Evolutionary conservation across 2,329 filamentous ascomycete genomes (phyloP).

Genomic region (Colletotrichum sp.): DNA sequence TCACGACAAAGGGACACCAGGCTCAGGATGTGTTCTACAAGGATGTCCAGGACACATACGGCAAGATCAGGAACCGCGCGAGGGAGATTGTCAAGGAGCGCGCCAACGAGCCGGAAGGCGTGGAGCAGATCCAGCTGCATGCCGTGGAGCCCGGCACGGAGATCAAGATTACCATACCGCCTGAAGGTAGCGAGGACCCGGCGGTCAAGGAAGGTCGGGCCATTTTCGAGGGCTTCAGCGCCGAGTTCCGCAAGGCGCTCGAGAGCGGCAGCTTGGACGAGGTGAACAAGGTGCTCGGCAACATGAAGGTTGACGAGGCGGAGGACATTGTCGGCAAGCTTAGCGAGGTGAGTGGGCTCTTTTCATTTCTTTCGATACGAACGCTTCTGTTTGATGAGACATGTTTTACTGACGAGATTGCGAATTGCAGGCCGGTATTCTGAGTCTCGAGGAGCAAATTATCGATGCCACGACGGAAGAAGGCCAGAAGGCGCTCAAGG

Average conservation of each 20-base stretch:
- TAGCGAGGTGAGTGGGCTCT: slow-evolving; percentile 59
- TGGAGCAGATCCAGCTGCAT: slow-evolving; percentile 97
- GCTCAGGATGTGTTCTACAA: slow-evolving; percentile 90
- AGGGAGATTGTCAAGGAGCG: slow-evolving; percentile 69
- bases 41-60: slow-evolving; percentile 89
- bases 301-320: slow-evolving; percentile 87
- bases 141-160: slow-evolving; percentile 92
- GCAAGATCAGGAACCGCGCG: slow-evolving; percentile 78
- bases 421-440: slow-evolving; percentile 70
- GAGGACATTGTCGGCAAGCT: slow-evolving; percentile 84
- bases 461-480: slow-evolving; percentile 94
- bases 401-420: slow-evolving; percentile 29
- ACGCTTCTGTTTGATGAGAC: background rate
- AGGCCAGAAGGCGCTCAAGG: slow-evolving; percentile 77
- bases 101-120: slow-evolving; percentile 61
- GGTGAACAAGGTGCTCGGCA: slow-evolving; percentile 67
- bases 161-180: slow-evolving; percentile 86
- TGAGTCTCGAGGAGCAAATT: slow-evolving; percentile 90
- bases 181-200: slow-evolving; percentile 69
- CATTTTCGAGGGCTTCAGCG: slow-evolving; percentile 84
- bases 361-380: background rate
- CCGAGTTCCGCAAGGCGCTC: slow-evolving; percentile 81
- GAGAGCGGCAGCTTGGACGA: slow-evolving; percentile 85
- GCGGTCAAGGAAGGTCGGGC: slow-evolving; percentile 68
- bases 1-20: slow-evolving; percentile 88